These are phyloP conservation scores for Rhizopogon salebrosus DNA, from an alignment of 768 basidiomycete species.

Conservation along the genomic window DNA sequence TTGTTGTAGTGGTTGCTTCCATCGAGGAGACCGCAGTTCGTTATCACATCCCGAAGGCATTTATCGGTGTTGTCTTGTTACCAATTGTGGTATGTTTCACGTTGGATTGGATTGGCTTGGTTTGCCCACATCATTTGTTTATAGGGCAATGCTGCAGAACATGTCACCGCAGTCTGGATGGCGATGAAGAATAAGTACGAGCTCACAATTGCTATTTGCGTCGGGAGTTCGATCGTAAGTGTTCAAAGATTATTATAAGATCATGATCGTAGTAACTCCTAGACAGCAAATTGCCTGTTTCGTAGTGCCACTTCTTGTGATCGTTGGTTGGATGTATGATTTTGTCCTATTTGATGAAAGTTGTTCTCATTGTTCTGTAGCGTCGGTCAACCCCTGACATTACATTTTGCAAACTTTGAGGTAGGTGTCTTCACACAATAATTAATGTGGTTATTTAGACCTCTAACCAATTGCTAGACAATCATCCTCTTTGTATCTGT, in stretches of 20 bases:
- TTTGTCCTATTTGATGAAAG: constrained; percentile 8
- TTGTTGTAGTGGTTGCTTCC: constrained; percentile 68
- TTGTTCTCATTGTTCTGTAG: constrained; percentile 28
- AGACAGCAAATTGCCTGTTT: constrained; percentile 79
- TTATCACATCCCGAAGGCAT: constrained; percentile 76
- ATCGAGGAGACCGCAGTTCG: constrained; percentile 87
- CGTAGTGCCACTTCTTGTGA: constrained; percentile 82
- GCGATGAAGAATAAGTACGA: constrained; percentile 73
- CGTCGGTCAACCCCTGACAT: constrained; percentile 63
- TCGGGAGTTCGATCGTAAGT: constrained; percentile 77
- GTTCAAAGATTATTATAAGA: not conserved
- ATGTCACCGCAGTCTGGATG: constrained; percentile 85
- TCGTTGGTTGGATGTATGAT: constrained; percentile 81
- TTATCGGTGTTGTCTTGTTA: constrained; percentile 83
- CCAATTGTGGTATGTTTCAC: constrained; percentile 69
- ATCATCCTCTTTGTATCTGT: constrained; percentile 84
- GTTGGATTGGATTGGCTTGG: not conserved
- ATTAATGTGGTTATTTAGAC: not conserved
- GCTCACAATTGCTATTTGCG: constrained; percentile 73
- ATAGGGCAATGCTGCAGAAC: constrained; percentile 81
- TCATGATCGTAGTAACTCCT: not conserved
- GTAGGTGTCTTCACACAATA: constrained; percentile 26
- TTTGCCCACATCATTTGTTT: not conserved
- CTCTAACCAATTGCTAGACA: constrained; percentile 43
- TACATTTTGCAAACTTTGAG: constrained; percentile 87